Evolutionary conservation across 2,329 filamentous ascomycete species (phyloP).

Genomic region (Basipetospora chlamydospora): DNA sequence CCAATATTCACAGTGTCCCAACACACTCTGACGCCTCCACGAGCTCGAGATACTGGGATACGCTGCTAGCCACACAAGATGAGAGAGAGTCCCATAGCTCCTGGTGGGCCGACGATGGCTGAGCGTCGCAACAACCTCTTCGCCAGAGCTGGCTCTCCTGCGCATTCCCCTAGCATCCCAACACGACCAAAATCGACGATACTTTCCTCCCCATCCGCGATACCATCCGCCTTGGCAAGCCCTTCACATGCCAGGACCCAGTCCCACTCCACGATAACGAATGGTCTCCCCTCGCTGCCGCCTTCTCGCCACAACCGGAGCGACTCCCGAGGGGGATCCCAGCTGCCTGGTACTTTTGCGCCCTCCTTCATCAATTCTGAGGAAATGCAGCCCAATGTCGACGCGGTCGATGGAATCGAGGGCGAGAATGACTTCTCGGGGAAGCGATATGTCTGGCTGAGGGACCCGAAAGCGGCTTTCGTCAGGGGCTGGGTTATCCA

Average conservation of each 20-base stretch:
- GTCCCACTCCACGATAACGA: conserved; percentile 25
- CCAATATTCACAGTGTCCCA: too few relatives aligned
- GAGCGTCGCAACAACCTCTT: conserved; percentile 74
- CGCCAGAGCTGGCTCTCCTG: conserved; percentile 51
- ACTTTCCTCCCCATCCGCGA: conserved; percentile 44
- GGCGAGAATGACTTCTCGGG: conserved; percentile 98
- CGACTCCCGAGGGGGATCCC: conserved; percentile 51
- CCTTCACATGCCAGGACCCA: conserved; percentile 52
- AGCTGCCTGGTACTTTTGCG: conserved; percentile 72
- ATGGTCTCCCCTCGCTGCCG: background rate
- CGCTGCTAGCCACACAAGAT: too few relatives aligned
- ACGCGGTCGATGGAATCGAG: conserved; percentile 60
- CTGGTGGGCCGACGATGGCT: conserved; percentile 25
- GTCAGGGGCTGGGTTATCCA: conserved; percentile 86
- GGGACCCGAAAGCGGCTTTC: conserved; percentile 75
- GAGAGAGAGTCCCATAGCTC: conserved; percentile 39
- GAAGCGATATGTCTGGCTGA: conserved; percentile 95
- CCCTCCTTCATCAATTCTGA: conserved; percentile 91
- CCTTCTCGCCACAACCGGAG: conserved; percentile 30
- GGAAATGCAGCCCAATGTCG: conserved; percentile 46
- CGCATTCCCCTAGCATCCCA: conserved; percentile 38
- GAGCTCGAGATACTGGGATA: too few relatives aligned
- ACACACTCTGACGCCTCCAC: background rate
- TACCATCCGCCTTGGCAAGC: conserved; percentile 23
- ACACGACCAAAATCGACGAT: conserved; percentile 63